Conservation (phyloP, 2,329 filamentous ascomycete genomes). For the Periconia macrospinosa region DNA sequence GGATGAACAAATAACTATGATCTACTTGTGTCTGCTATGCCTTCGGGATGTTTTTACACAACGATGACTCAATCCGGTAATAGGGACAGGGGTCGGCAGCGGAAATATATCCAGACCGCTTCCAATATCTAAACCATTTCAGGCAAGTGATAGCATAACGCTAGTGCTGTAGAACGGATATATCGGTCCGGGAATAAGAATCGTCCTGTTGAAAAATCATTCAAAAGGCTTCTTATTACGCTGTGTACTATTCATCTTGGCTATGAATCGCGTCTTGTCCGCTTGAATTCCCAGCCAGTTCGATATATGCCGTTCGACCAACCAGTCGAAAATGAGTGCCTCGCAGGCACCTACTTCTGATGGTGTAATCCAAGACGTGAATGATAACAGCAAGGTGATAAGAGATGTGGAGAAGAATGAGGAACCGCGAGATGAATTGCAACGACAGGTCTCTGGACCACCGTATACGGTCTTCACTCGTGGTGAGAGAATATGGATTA, state of each 20-base stretch:
- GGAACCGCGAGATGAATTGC: slow-evolving; percentile 6
- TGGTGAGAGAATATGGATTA: slow-evolving; percentile 50
- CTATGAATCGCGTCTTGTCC: no score
- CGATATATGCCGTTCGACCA: no score
- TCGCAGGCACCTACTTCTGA: no score
- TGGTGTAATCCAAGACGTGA: not conserved
- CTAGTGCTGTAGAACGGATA: not conserved
- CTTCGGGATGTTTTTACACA: no score
- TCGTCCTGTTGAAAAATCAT: not conserved
- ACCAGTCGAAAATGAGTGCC: no score
- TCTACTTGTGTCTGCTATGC: no score
- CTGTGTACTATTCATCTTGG: no score
- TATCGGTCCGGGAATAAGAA: not conserved
- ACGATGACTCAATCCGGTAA: not conserved
- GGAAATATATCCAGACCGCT: not conserved
- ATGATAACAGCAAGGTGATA: not conserved
- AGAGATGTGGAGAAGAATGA: slow-evolving; percentile 20
- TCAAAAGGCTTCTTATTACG: no score
- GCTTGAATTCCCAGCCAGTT: no score
- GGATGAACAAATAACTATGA: no score
- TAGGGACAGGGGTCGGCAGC: not conserved
- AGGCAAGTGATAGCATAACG: not conserved
- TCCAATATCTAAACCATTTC: not conserved
- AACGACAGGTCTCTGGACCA: slow-evolving; percentile 27
- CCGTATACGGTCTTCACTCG: slow-evolving; percentile 34